Percentiles rank a stretch among this genome's conserved stretches.
Evolutionary conservation across 1,284 basidiomycete genomes (phyloP).

Genomic region (Ustanciosporium gigantosporum): DNA sequence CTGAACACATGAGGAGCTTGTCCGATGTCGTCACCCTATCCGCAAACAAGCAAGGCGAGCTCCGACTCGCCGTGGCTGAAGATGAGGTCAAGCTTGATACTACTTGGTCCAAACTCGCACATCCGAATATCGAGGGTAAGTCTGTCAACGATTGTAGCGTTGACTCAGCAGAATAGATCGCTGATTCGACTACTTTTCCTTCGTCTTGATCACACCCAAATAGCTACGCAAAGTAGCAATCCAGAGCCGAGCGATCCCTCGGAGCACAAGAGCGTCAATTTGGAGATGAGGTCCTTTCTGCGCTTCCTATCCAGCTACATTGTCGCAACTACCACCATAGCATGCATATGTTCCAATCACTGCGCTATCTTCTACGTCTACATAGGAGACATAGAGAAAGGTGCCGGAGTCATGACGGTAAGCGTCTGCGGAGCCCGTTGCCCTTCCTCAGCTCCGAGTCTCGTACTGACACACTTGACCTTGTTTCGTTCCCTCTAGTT

Average conservation of each 20-base stretch:
- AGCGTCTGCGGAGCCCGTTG: constrained; percentile 3
- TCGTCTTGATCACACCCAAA: background rate
- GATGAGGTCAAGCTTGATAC: constrained; percentile 53
- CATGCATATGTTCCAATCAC: constrained; percentile 57
- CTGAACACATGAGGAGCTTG: constrained; percentile 55
- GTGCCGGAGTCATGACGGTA: constrained; percentile 46
- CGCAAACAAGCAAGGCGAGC: constrained; percentile 47
- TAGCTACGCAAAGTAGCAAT: constrained; percentile 24
- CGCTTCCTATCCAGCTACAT: constrained; percentile 56
- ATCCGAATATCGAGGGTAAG: constrained; percentile 33
- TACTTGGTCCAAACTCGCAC: constrained; percentile 53
- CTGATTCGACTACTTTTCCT: too few relatives aligned
- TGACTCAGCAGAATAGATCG: background rate
- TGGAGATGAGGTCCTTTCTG: constrained; percentile 56
- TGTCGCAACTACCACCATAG: constrained; percentile 56
- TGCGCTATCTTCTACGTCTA: constrained; percentile 62
- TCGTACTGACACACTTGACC: background rate
- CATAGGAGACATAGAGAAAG: constrained; percentile 51
- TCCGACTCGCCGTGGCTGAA: constrained; percentile 35
- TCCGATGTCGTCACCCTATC: constrained; percentile 47
- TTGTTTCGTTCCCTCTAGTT: constrained; percentile 18
- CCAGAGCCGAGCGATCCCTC: constrained; percentile 17
- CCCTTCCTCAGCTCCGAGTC: too few relatives aligned
- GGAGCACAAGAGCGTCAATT: constrained; percentile 42
- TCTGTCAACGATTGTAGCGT: background rate